Evolutionary conservation across 1,284 basidiomycete species (phyloP), one percentile per base, ranked within the genome.

Genomic region (Xerocomus alliaceus): DNA sequence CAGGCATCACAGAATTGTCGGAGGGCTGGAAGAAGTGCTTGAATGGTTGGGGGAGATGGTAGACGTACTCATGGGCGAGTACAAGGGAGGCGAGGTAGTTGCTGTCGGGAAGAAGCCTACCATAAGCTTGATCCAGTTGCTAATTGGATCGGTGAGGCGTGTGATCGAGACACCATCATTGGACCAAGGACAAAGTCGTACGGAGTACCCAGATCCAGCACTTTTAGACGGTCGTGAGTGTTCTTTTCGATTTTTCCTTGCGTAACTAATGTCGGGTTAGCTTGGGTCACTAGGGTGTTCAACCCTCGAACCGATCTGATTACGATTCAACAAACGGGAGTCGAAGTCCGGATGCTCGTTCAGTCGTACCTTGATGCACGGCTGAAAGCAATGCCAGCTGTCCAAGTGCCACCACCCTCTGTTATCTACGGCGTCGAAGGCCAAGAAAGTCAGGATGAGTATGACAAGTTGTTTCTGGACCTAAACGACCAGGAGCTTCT

Each of bases 381-480:
- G 20, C 75, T 77, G 8, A 76, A 68, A 5, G 82, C 83, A 11
- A 74, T 89, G 11, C 87, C 87, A 1, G 71, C 72, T 17, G 81
- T 83, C 2, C 77, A 79, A 22, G 78, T 80, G 6, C 81, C 80
- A 3, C 71, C 69, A 50, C 61, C 73, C 37, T 56, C 70, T 50
- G 65, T 73, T 49, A 58, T 64, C 41, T 69, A 74, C 42, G 42
- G 45, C 22, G 41, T 24, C 41, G 79, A 85, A 56, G 81, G 81
- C 60, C 81, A 88, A 68, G 93, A 94, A 65, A 95, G 92, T 67
- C 91, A 94, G 71, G 91, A 95, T 46, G 81, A 85, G 54, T 91
- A 85, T 68, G 84, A 82, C 32, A 78, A 78, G 49, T 79, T 85
- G 32, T 81, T 81, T 58, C 74, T 87, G 45, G 84, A 90, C 64